A percentile compares a stretch with the other conserved stretches of the same genome.
These are phyloP conservation scores for Pseudopediastrum boryanum DNA, from an alignment of 139 green algal species.

Conservation along the genomic window DNA sequence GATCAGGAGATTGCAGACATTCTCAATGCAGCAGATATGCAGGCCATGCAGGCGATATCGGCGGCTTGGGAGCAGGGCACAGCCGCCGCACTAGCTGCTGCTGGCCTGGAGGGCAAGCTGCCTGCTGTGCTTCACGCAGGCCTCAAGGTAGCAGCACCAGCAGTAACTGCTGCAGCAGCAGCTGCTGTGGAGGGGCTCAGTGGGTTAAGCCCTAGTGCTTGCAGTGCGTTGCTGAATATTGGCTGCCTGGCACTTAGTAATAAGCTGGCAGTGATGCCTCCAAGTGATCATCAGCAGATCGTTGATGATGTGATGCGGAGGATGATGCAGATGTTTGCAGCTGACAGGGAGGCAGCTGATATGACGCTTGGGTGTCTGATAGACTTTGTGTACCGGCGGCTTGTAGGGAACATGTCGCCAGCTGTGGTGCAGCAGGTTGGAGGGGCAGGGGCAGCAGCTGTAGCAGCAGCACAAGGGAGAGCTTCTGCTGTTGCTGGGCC, in stretches of 20 bases:
- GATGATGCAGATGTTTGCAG: conserved; percentile 48
- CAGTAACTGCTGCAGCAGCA: no score
- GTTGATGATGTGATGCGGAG: conserved; percentile 60
- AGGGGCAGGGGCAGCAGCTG: neutral
- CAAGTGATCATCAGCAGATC: no score
- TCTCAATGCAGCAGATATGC: no score
- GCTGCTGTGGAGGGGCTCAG: conserved; percentile 8
- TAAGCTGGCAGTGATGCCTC: no score
- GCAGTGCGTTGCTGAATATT: no score
- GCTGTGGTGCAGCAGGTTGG: neutral
- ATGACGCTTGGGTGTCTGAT: conserved; percentile 52
- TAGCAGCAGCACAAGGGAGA: neutral
- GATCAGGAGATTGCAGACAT: no score
- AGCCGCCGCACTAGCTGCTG: neutral
- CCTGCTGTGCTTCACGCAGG: neutral
- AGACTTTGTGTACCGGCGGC: conserved; percentile 62
- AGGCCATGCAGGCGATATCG: no score
- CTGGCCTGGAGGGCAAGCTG: neutral
- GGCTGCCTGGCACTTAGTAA: no score
- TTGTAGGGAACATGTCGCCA: conserved; percentile 11
- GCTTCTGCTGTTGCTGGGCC: conserved; percentile 6
- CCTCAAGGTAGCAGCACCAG: neutral
- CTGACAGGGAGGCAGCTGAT: conserved; percentile 43
- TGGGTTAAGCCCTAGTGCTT: no score
- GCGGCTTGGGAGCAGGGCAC: no score